Base-by-base conservation (phyloP, 1,284 basidiomycete species). In the Sporisorium scitamineum region DNA sequence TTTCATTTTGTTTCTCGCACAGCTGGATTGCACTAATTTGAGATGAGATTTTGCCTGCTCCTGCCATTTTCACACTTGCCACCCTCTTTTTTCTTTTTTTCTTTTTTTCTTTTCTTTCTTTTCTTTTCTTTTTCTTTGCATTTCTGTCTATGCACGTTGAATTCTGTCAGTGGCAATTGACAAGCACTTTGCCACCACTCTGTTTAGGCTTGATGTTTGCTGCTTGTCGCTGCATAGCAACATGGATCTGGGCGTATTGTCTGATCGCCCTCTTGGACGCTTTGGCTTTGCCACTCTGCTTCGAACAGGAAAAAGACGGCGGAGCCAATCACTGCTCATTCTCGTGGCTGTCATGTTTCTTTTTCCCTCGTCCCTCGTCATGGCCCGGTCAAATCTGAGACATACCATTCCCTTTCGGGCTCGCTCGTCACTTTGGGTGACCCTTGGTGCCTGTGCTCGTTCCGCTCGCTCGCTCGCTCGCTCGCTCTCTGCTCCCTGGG, bases 251-350 rank as follows among this genome's bases (percentile, higher is more conserved):
- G 5, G 34, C 47, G 26, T 27, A 16, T 13, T 31, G 18, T 10
- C 47, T 50, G 47, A 50, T 50, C 47, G 47, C 47, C 47, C 27
- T 50, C 11, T 50, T 50, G 20, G 47, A 50, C 47, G 27, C n/a
- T 31, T 31, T 14, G 5, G 47, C 3, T 27, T 27, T 14, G 16
- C 41, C 18, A 42, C 41, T 20, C 41, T 16, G 41, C 34, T 22
- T 22, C 41, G 14, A 26, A 47, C n/a, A n/a, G n/a, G 13, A 14
- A 22, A 42, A 22, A 42, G 41, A 42, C 41, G 41, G 41, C 41
- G 18, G n/a, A n/a, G n/a, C n/a, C 41, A 20, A 22, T 3, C 18
- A 42, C 41, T 4, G 41, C 20, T 14, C 34, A 34, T 8, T 13
- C 7, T 20, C n/a, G n/a, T n/a, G n/a, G n/a, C n/a, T n/a, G n/a